A percentile compares a stretch with the other conserved stretches of the same genome.
These are phyloP conservation scores for Kregervanrija delftensis DNA, from an alignment of 805 yeast genomes.

Conservation along the genomic window DNA sequence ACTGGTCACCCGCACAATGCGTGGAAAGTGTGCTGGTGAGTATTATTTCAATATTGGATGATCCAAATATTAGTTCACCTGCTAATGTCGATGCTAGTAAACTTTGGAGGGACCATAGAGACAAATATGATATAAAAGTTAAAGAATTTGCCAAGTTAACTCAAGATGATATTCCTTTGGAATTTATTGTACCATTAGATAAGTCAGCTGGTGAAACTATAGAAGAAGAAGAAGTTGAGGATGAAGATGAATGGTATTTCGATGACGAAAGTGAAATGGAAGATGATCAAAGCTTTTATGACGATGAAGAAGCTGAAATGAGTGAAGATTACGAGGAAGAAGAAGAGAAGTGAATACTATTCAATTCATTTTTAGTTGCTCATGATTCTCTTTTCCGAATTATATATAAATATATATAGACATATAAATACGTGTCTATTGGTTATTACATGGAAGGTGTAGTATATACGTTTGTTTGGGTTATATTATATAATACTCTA, in stretches of 20 bases:
- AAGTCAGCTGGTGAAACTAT: conserved; percentile 20
- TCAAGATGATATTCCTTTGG: conserved; percentile 80
- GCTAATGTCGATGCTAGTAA: conserved; percentile 96
- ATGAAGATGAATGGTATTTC: conserved; percentile 46
- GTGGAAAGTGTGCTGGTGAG: conserved; percentile 88
- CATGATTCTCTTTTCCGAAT: neutral
- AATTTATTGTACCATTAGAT: conserved; percentile 62
- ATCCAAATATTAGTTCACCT: conserved; percentile 89
- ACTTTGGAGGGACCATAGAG: conserved; percentile 77
- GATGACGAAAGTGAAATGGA: conserved; percentile 58
- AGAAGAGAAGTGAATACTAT: conserved; percentile 6
- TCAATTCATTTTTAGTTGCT: conserved; percentile 1
- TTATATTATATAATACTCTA: too few species aligned
- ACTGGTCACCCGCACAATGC: conserved; percentile 91
- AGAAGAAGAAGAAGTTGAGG: conserved; percentile 35
- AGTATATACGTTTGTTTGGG: too few species aligned
- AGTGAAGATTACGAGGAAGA: conserved; percentile 38
- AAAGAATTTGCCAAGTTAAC: conserved; percentile 78
- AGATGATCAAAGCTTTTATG: conserved; percentile 35
- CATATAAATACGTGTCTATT: too few species aligned
- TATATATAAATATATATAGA: too few species aligned
- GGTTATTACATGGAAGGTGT: too few species aligned
- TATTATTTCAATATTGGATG: conserved; percentile 84
- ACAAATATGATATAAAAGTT: conserved; percentile 68
- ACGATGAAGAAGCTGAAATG: conserved; percentile 38